Evolutionary conservation across 2,329 filamentous ascomycete genomes (phyloP).

Genomic region (Biscogniauxia marginata): DNA sequence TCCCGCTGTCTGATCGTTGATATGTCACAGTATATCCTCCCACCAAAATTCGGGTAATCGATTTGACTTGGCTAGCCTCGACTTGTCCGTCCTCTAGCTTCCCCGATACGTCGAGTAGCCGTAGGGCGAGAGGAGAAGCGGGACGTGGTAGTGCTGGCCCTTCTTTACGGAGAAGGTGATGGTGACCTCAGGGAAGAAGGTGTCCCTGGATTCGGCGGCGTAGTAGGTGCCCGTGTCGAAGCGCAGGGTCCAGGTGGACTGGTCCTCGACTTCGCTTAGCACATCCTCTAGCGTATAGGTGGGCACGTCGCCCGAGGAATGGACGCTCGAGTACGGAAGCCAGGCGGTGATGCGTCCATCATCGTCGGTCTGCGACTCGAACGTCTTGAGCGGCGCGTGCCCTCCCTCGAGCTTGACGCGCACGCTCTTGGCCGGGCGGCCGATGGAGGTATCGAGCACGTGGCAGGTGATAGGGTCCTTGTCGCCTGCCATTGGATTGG

Average conservation of each 20-base stretch:
- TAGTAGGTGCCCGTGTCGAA: conserved; percentile 76
- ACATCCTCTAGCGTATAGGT: conserved; percentile 59
- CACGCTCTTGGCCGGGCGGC: conserved; percentile 65
- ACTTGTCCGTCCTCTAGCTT: conserved; percentile 48
- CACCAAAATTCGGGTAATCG: no score
- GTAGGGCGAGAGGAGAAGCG: conserved; percentile 72
- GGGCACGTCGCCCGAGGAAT: conserved; percentile 54
- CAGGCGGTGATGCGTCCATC: conserved; percentile 74
- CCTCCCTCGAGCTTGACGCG: conserved; percentile 60
- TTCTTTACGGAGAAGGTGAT: conserved; percentile 53
- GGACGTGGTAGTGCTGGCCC: conserved; percentile 75
- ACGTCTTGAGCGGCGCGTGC: conserved; percentile 45
- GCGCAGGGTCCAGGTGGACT: conserved; percentile 64
- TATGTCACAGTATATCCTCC: no score
- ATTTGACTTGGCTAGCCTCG: no score
- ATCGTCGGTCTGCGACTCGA: conserved; percentile 68
- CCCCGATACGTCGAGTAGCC: conserved; percentile 82
- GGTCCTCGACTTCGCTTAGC: conserved; percentile 41
- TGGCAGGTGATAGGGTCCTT: conserved; percentile 80
- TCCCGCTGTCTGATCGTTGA: no score
- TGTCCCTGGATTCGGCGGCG: conserved; percentile 56
- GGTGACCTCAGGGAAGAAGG: conserved; percentile 60
- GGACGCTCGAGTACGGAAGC: conserved; percentile 56
- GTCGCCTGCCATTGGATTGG: conserved; percentile 25
- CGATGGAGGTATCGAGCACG: conserved; percentile 78